Percentiles rank a stretch among this genome's conserved stretches.
These are phyloP conservation scores for Auxenochlorella pyrenoidosa DNA, from an alignment of 139 green algal species.

Conservation along the genomic window DNA sequence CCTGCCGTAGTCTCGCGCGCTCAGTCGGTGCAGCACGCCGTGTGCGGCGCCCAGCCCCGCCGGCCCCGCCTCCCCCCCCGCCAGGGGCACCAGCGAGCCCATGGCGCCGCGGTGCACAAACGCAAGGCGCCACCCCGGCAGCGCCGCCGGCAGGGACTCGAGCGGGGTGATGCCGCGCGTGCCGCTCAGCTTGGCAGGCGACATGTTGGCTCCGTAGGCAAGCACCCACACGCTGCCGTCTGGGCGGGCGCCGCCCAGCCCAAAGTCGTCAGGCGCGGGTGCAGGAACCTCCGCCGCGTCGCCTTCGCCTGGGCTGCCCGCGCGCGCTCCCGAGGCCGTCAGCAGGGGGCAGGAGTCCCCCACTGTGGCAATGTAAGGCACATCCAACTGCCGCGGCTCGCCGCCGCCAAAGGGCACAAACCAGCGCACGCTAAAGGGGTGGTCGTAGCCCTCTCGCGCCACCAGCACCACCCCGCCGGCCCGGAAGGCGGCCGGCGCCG, in stretches of 20 bases:
- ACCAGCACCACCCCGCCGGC: slow-evolving; percentile 46
- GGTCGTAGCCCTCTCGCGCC: slow-evolving; percentile 38
- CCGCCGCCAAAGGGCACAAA: slow-evolving; percentile 54
- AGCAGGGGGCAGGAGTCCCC: neutral
- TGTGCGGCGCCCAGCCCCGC: slow-evolving; percentile 44
- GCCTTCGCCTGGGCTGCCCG: neutral
- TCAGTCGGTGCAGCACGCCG: slow-evolving; percentile 62
- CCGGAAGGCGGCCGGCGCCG: slow-evolving; percentile 20
- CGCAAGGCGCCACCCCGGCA: slow-evolving; percentile 51
- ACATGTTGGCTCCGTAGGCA: slow-evolving; percentile 73
- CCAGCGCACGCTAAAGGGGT: slow-evolving; percentile 65
- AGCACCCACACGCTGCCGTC: slow-evolving; percentile 64
- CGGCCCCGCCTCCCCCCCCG: slow-evolving; percentile 5
- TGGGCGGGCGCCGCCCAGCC: neutral
- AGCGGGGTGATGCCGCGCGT: slow-evolving; percentile 49
- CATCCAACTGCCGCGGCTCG: neutral
- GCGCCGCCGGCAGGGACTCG: slow-evolving; percentile 42
- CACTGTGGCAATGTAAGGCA: slow-evolving; percentile 47
- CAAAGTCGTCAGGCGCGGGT: neutral
- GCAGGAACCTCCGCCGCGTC: neutral
- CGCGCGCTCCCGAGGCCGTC: neutral
- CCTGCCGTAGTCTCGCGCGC: slow-evolving; percentile 35
- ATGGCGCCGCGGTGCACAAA: slow-evolving; percentile 63
- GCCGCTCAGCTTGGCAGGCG: slow-evolving; percentile 50
- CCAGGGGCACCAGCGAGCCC: slow-evolving; percentile 46